A percentile compares a stretch with the other conserved stretches of the same genome.
Evolutionary conservation across 805 yeast genomes (phyloP).

Genomic region (Hemisphaericaspora nanyangensis): DNA sequence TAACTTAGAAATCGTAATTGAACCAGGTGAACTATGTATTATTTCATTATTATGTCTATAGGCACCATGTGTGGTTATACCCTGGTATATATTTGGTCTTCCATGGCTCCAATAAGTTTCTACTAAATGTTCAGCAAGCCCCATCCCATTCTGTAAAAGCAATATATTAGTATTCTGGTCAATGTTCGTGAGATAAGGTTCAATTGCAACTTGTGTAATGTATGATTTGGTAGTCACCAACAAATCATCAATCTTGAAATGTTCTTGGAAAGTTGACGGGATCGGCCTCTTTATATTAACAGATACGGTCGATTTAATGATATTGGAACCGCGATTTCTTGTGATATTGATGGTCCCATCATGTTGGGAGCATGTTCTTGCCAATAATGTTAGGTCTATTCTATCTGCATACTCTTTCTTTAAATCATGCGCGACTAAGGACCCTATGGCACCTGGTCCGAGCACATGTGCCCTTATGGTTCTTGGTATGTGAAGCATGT

Average conservation of each 20-base stretch:
- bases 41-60: constrained; percentile 38
- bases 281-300: too few species aligned
- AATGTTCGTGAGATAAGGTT: constrained; percentile 49
- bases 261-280: too few species aligned
- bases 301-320: background rate
- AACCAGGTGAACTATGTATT: constrained; percentile 71
- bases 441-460: constrained; percentile 55
- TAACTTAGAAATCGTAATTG: constrained; percentile 53
- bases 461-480: constrained; percentile 32
- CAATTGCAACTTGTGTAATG: constrained; percentile 63
- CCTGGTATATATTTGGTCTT: constrained; percentile 65
- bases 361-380: constrained; percentile 16
- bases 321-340: background rate
- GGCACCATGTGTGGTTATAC: constrained; percentile 83
- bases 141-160: constrained; percentile 85
- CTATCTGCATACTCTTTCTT: constrained; percentile 38
- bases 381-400: constrained; percentile 32
- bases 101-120: constrained; percentile 44
- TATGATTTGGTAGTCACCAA: constrained; percentile 79
- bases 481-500: too few species aligned
- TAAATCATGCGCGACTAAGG: constrained; percentile 43
- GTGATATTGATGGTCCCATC: too few species aligned
- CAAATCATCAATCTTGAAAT: constrained; percentile 45
- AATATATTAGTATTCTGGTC: constrained; percentile 51
- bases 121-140: constrained; percentile 54